Percentiles rank a stretch among this genome's conserved stretches.
These are phyloP conservation scores for Priceomyces medius DNA, from an alignment of 805 yeast genomes.

Conservation along the genomic window DNA sequence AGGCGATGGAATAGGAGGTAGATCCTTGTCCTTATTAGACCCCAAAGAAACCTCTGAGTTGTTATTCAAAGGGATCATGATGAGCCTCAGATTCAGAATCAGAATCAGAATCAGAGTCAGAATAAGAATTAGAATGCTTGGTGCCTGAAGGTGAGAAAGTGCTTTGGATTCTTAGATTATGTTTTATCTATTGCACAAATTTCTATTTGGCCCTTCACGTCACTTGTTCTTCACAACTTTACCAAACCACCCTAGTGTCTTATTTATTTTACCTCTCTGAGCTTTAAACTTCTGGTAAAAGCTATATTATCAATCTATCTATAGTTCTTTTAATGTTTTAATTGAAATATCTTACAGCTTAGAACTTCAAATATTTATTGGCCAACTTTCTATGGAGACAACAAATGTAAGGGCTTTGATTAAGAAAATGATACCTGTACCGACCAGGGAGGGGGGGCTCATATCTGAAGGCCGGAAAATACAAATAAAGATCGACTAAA, in stretches of 20 bases:
- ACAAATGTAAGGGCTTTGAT: background rate
- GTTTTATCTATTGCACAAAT: background rate
- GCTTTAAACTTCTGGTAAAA: too few relatives aligned
- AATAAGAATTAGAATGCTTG: too few relatives aligned
- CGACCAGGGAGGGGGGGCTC: background rate
- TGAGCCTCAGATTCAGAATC: constrained; percentile 3
- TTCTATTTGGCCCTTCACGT: background rate
- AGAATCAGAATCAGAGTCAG: too few relatives aligned
- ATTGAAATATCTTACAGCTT: too few relatives aligned
- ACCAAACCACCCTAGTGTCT: too few relatives aligned
- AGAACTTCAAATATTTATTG: background rate
- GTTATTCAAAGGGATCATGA: constrained; percentile 18
- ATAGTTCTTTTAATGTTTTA: too few relatives aligned
- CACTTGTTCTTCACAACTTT: background rate
- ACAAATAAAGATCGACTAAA: background rate
- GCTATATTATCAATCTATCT: too few relatives aligned
- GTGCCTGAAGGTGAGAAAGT: too few relatives aligned
- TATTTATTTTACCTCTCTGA: too few relatives aligned
- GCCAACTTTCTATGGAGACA: background rate
- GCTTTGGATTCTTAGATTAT: too few relatives aligned
- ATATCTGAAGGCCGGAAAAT: background rate
- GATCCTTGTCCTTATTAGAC: constrained; percentile 30
- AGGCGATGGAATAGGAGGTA: constrained; percentile 37
- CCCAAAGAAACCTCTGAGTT: constrained; percentile 21
- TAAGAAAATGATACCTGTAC: background rate